phyloP scores from a whole-genome alignment of 176 grass and related monocot genomes.

The Typha latifolia region DNA sequence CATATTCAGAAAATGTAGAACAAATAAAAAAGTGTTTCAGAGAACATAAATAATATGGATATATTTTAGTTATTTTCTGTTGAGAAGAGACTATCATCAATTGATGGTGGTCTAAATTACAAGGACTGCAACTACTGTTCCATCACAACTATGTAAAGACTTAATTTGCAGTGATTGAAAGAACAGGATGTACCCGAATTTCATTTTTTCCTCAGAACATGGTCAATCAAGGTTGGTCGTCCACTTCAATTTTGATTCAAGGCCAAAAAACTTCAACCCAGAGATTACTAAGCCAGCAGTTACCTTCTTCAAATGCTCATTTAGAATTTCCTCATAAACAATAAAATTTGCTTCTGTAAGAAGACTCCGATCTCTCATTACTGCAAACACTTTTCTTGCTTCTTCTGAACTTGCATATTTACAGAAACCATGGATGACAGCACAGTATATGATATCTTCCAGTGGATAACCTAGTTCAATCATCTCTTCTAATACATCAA shows the following conservation, averaged over 20 bases:
- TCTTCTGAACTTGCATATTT: slow-evolving; percentile 81
- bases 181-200: too few relatives aligned
- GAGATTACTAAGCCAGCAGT: slow-evolving; percentile 78
- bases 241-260: slow-evolving; percentile 68
- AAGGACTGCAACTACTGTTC: too few relatives aligned
- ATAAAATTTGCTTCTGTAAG: slow-evolving; percentile 69
- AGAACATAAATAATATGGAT: too few relatives aligned
- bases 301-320: slow-evolving; percentile 74
- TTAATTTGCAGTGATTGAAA: too few relatives aligned
- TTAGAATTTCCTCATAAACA: slow-evolving; percentile 74
- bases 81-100: too few relatives aligned
- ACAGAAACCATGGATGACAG: slow-evolving; percentile 90
- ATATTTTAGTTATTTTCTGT: too few relatives aligned
- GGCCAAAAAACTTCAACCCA: slow-evolving; percentile 80
- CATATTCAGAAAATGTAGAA: too few relatives aligned
- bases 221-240: slow-evolving; percentile 39
- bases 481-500: slow-evolving; percentile 72
- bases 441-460: slow-evolving; percentile 64
- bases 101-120: too few relatives aligned
- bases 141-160: too few relatives aligned
- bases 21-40: too few relatives aligned
- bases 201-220: neutral
- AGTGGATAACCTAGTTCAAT: slow-evolving; percentile 54
- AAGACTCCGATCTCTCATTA: slow-evolving; percentile 53
- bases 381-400: slow-evolving; percentile 58